Evolutionary conservation across 495 filamentous ascomycete genomes (phyloP), one percentile per base, ranked within the genome.

Genomic region (Aspergillus incahuasiensis): DNA sequence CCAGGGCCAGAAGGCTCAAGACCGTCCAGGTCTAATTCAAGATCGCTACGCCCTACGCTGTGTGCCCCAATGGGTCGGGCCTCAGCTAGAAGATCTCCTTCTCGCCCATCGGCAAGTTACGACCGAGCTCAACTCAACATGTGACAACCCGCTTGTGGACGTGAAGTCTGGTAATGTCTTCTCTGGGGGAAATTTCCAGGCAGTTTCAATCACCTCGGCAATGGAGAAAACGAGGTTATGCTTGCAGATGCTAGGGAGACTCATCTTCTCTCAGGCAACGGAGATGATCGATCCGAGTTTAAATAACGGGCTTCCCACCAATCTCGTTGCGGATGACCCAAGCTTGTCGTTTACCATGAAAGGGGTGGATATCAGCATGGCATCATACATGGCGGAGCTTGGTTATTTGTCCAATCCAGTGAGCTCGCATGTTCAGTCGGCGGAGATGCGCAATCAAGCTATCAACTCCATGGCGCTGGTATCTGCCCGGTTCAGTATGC

Each of bases 121-220:
- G 5, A 69, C 67, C 2, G 85, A 88, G 56, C 73, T 84, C 52
- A 87, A 87, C 58, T 85, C 83, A 6, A 77, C 81, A 2, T 79
- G 78, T 9, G 85, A 87, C 60, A 87, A 87, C 63, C 85, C 85
- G 5, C 67, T 88, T 13, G 63, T 87, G 40, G 75, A 86, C 54
- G 59, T 67, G 1, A 40, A 51, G 9, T 50, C 45, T 2, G 46
- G 57, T 0, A 47, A 53, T 2, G 71, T 84, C 13, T 75, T 79
- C 57, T 75, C 76, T 42, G 84, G 84, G 16, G 79, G 76, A 41
- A 88, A 88, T 63, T 88, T 88, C 65, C 85, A 87, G 57, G 85
- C 85, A 0, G 64, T 66, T 0, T 67, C 77, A 5, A 58, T 87
- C n/a, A 85, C 85, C 0, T 81, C 82, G 5, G 81, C 85, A 9